phyloP scores from a whole-genome alignment of 2,329 filamentous ascomycete genomes.

The Xylaria sp. region DNA sequence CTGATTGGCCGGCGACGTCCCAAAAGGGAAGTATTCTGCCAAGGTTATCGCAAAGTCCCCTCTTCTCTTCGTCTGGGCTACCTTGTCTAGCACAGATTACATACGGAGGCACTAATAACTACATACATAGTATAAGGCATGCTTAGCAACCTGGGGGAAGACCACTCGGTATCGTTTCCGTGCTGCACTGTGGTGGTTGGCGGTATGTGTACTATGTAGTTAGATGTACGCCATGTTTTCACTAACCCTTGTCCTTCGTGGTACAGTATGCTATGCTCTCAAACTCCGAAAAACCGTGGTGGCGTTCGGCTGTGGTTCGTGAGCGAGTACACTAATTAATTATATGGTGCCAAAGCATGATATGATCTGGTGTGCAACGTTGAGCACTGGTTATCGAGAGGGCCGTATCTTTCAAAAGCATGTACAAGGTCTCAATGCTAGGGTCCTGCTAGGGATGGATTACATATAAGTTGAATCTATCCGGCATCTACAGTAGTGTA shows the following conservation, averaged over 20 bases:
- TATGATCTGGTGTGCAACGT: not conserved
- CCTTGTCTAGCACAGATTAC: constrained; percentile 9
- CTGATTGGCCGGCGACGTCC: constrained; percentile 31
- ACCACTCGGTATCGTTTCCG: constrained; percentile 2
- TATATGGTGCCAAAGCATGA: not conserved
- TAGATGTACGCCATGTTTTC: not conserved
- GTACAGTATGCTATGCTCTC: not conserved
- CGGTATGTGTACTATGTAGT: not conserved
- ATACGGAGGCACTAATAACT: constrained; percentile 2
- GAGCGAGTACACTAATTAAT: not conserved
- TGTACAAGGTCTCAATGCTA: constrained; percentile 3
- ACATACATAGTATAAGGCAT: not conserved
- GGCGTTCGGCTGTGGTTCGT: not conserved
- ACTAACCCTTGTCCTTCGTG: constrained; percentile 5
- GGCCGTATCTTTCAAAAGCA: constrained; percentile 1
- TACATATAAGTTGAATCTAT: constrained; percentile 9
- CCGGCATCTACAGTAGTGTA: no score
- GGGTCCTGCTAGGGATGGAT: no score
- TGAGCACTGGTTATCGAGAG: not conserved
- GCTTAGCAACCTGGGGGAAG: not conserved
- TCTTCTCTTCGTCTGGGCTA: not conserved
- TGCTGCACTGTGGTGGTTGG: not conserved
- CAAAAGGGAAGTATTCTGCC: constrained; percentile 31
- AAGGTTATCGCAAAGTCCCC: constrained; percentile 9
- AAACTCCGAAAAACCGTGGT: not conserved